These are phyloP conservation scores for Populus euphratica DNA, from an alignment of 345 rosid species.

Conservation along the genomic window DNA sequence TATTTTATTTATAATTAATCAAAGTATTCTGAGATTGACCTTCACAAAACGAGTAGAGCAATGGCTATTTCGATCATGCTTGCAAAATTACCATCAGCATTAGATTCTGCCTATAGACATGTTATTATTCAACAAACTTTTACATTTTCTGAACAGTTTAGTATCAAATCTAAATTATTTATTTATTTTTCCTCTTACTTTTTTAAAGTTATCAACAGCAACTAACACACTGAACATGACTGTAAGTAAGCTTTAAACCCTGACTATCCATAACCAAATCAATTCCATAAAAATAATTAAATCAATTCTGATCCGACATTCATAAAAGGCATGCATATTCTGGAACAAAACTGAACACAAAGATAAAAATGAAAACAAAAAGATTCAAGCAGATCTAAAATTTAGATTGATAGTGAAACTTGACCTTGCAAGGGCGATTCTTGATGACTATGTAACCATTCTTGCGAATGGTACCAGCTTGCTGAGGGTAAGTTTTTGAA, in stretches of 20 bases:
- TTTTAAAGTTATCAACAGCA: neutral
- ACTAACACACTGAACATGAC: neutral
- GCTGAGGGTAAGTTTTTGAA: conserved; percentile 32
- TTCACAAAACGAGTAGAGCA: no score
- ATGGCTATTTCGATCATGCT: no score
- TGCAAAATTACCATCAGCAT: neutral
- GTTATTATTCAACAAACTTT: no score
- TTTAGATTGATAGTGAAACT: neutral
- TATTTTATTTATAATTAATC: no score
- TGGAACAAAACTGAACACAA: neutral
- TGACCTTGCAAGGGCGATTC: conserved; percentile 33
- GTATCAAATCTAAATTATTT: neutral
- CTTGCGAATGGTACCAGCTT: conserved; percentile 34
- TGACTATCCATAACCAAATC: neutral
- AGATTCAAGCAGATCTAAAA: neutral
- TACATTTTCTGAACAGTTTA: neutral
- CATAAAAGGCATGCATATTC: neutral
- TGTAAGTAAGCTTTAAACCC: neutral
- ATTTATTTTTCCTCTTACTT: neutral
- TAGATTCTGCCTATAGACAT: neutral
- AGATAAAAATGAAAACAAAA: neutral
- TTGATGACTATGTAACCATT: conserved; percentile 35
- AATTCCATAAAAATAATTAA: neutral
- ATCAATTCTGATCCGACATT: neutral
- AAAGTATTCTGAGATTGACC: no score